These are phyloP conservation scores for Cucurbita ficifolia DNA, from an alignment of 306 rosid genomes.

Conservation along the genomic window DNA sequence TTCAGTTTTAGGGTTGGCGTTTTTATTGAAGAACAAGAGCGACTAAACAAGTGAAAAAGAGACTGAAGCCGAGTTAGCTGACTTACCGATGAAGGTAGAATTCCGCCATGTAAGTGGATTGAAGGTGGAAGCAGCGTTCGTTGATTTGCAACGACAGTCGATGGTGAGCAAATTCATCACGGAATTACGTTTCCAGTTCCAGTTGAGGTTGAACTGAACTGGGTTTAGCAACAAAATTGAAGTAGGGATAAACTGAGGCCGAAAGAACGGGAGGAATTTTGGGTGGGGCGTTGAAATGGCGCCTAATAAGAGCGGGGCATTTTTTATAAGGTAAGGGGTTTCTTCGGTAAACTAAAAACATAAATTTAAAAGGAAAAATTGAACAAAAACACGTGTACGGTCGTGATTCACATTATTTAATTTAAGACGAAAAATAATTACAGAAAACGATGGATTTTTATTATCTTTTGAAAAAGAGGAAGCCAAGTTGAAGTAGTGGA, in stretches of 20 bases:
- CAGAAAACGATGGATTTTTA: neutral
- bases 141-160: slow-evolving; percentile 4
- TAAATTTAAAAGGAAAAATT: too few species aligned
- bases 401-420: neutral
- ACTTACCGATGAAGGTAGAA: slow-evolving; percentile 20
- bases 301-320: too few species aligned
- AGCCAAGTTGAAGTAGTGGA: neutral
- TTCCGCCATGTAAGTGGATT: slow-evolving; percentile 9
- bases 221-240: neutral
- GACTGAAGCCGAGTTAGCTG: too few species aligned
- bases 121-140: neutral
- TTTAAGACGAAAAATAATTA: neutral
- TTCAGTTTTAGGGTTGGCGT: neutral
- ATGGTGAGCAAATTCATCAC: slow-evolving; percentile 17
- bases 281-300: too few species aligned
- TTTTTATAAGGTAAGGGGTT: too few species aligned
- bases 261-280: neutral
- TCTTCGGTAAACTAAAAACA: too few species aligned
- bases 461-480: neutral
- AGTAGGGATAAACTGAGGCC: neutral
- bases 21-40: neutral
- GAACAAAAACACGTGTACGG: neutral
- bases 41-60: too few species aligned
- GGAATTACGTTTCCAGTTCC: neutral
- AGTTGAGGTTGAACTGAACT: neutral